Evolutionary conservation across 345 rosid genomes (phyloP).

Genomic region (Sonneratia caseolaris): DNA sequence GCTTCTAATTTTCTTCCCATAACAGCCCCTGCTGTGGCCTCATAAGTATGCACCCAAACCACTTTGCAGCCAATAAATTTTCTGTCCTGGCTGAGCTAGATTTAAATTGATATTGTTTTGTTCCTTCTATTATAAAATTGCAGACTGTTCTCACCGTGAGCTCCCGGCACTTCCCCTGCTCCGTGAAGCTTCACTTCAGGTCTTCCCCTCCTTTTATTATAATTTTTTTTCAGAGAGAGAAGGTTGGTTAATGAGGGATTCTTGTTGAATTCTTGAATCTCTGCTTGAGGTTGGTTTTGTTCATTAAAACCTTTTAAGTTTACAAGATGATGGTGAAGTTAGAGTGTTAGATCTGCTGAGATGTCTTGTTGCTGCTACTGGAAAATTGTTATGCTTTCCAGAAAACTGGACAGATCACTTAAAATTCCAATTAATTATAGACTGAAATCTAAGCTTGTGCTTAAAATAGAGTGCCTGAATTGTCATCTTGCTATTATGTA

Average conservation of each 20-base stretch:
- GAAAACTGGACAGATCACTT: neutral
- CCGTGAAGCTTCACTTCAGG: conserved; percentile 45
- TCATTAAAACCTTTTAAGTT: neutral
- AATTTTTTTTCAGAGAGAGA: neutral
- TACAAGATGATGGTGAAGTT: neutral
- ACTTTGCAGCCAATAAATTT: neutral
- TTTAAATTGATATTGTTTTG: conserved; percentile 4
- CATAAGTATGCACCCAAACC: neutral
- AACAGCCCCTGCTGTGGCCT: neutral
- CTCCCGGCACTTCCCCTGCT: conserved; percentile 69
- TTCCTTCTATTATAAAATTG: conserved; percentile 13
- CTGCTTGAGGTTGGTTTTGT: neutral
- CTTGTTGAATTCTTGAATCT: neutral
- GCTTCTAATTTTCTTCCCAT: neutral
- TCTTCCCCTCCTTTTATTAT: conserved; percentile 7
- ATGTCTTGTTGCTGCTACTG: neutral
- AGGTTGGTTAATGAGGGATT: neutral
- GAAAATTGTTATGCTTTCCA: neutral
- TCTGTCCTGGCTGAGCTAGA: neutral
- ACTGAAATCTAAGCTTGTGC: neutral
- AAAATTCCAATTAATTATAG: neutral
- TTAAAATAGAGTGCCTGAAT: neutral
- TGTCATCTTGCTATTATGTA: conserved; percentile 13
- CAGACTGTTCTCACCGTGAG: conserved; percentile 88
- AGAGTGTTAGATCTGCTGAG: neutral